phyloP scores from a whole-genome alignment of 139 green algal species.

The Chlamydomonas urium region DNA sequence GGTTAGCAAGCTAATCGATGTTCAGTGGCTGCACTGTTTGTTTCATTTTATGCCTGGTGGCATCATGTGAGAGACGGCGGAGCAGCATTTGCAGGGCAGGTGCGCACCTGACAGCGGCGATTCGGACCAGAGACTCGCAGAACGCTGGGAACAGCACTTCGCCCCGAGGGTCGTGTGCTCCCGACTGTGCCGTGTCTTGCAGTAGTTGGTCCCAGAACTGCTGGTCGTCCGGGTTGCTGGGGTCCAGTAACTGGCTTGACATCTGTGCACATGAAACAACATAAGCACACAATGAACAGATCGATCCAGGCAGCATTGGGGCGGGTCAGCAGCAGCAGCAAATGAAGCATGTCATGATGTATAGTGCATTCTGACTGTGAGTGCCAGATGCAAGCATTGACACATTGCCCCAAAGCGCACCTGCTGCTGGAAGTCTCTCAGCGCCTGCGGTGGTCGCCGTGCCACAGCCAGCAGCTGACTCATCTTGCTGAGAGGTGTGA shows the following conservation, averaged over 20 bases:
- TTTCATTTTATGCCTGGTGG: too few relatives aligned
- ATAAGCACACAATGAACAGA: too few relatives aligned
- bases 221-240: neutral
- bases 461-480: slow-evolving; percentile 18
- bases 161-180: slow-evolving; percentile 17
- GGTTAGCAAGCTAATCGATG: too few relatives aligned
- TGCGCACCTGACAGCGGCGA: slow-evolving; percentile 29
- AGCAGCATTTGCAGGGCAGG: neutral
- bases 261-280: too few relatives aligned
- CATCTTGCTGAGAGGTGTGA: slow-evolving; percentile 29
- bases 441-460: slow-evolving; percentile 13
- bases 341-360: too few relatives aligned
- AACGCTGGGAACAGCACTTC: slow-evolving; percentile 55
- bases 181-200: neutral
- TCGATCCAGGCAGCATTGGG: too few relatives aligned
- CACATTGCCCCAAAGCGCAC: neutral
- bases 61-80: too few relatives aligned
- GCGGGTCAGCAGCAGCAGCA: too few relatives aligned
- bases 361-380: too few relatives aligned
- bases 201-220: slow-evolving; percentile 1
- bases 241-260: too few relatives aligned
- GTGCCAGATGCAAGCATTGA: neutral
- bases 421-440: slow-evolving; percentile 20
- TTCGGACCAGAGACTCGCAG: slow-evolving; percentile 50
- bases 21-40: too few relatives aligned